Evolutionary conservation across 169 alveolate genomes (phyloP).

Genomic region (Cryptosporidium ryanae): DNA sequence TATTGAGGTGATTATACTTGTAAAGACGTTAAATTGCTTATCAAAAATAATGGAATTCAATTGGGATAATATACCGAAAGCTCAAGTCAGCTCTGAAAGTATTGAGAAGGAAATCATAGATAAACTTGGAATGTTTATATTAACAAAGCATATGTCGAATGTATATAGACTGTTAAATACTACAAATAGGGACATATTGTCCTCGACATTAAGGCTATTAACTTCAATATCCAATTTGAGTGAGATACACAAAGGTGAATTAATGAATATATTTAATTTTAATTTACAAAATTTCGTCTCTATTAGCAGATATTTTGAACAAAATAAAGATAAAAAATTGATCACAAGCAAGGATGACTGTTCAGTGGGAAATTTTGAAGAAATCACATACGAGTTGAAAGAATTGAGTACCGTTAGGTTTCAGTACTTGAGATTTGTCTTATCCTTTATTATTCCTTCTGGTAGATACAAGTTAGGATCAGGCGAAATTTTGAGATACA

Average conservation of each 20-base stretch:
- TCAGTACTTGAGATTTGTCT: slow-evolving; percentile 43
- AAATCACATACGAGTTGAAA: background rate
- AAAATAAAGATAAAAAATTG: slow-evolving; percentile 5
- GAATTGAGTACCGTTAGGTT: slow-evolving; percentile 14
- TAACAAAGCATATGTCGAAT: slow-evolving; percentile 7
- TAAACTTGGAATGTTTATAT: slow-evolving; percentile 24
- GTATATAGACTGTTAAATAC: slow-evolving; percentile 54
- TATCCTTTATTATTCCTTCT: slow-evolving; percentile 17
- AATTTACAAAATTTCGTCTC: slow-evolving; percentile 19
- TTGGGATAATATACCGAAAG: too few species aligned
- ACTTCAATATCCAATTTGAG: slow-evolving; percentile 26
- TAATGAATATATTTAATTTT: slow-evolving; percentile 30
- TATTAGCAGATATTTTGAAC: slow-evolving; percentile 23
- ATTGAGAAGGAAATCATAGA: background rate
- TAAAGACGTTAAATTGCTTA: slow-evolving; percentile 17
- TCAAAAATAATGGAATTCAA: slow-evolving; percentile 28
- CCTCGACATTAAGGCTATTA: slow-evolving; percentile 35
- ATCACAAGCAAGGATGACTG: background rate
- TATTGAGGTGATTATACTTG: slow-evolving; percentile 6
- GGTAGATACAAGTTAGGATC: background rate
- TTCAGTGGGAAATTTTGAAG: background rate
- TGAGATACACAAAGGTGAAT: slow-evolving; percentile 20
- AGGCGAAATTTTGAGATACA: background rate
- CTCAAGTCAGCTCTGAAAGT: background rate
- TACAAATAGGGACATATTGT: slow-evolving; percentile 1